These are phyloP conservation scores for Pseudogymnoascus sp. DNA, from an alignment of 2,329 filamentous ascomycete genomes.

Conservation along the genomic window DNA sequence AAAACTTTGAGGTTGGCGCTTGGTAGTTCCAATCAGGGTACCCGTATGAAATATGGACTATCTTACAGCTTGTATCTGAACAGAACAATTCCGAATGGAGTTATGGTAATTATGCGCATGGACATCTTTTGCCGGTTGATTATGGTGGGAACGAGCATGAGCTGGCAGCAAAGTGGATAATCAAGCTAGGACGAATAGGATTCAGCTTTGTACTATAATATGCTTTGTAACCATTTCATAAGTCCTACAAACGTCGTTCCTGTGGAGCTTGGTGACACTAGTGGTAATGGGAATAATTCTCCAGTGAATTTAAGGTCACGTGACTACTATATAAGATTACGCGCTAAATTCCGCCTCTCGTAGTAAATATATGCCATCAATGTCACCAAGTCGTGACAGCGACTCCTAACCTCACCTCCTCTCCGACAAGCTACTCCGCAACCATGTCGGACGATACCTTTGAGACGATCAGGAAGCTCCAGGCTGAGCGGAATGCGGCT, in stretches of 20 bases:
- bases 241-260: background rate
- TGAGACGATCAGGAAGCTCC: constrained; percentile 76
- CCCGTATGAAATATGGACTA: background rate
- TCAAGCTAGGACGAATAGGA: constrained; percentile 5
- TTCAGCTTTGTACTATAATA: constrained; percentile 3
- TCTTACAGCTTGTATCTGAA: background rate
- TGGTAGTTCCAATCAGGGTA: constrained; percentile 22
- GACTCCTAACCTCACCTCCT: constrained; percentile 5
- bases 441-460: constrained; percentile 72
- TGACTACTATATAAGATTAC: background rate
- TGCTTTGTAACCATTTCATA: constrained; percentile 4
- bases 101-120: background rate
- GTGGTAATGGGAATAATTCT: background rate
- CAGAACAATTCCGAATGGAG: background rate
- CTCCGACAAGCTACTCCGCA: constrained; percentile 5
- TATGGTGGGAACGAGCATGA: background rate
- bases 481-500: constrained; percentile 83
- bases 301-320: background rate
- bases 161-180: background rate
- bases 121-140: background rate
- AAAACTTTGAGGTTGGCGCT: constrained; percentile 68
- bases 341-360: constrained; percentile 1
- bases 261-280: background rate
- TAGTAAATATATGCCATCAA: constrained; percentile 3
- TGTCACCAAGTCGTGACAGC: constrained; percentile 5